Conservation (phyloP, 345 rosid species). For the Salix dunnii region DNA sequence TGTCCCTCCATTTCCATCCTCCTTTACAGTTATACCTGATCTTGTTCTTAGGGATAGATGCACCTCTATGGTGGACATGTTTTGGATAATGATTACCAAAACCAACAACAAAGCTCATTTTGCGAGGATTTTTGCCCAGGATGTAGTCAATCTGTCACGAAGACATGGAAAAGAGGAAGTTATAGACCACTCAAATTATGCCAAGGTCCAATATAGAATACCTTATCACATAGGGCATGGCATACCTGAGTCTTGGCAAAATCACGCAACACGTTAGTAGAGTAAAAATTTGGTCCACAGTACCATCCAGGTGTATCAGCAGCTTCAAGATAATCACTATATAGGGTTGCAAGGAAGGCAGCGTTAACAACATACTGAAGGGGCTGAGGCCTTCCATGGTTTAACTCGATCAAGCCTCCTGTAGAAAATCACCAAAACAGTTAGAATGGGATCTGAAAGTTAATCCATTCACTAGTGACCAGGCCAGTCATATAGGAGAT, state of each 20-base stretch:
- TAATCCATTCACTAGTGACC: not conserved
- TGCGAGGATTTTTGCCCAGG: constrained; percentile 88
- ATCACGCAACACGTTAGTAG: constrained; percentile 61
- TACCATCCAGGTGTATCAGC: constrained; percentile 98
- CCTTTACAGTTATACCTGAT: constrained; percentile 83
- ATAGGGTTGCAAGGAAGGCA: constrained; percentile 78
- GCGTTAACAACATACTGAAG: constrained; percentile 90
- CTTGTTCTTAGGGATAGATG: constrained; percentile 85
- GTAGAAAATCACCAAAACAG: constrained; percentile 15
- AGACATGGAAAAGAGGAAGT: constrained; percentile 3
- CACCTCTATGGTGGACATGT: constrained; percentile 89
- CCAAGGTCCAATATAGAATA: constrained; percentile 8
- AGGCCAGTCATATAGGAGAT: not conserved
- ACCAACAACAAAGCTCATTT: constrained; percentile 92
- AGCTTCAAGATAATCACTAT: constrained; percentile 90
- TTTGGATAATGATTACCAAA: constrained; percentile 73
- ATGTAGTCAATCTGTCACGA: constrained; percentile 72
- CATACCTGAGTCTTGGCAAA: constrained; percentile 84
- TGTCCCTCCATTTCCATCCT: constrained; percentile 97
- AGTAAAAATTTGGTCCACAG: constrained; percentile 86
- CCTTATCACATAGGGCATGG: not conserved
- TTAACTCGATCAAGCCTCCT: constrained; percentile 86
- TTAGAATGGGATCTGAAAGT: constrained; percentile 13
- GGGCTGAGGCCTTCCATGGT: constrained; percentile 96
- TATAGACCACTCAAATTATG: not conserved